Conservation (phyloP, 441 rosid genomes). For the Pelargonium fulgidum region DNA sequence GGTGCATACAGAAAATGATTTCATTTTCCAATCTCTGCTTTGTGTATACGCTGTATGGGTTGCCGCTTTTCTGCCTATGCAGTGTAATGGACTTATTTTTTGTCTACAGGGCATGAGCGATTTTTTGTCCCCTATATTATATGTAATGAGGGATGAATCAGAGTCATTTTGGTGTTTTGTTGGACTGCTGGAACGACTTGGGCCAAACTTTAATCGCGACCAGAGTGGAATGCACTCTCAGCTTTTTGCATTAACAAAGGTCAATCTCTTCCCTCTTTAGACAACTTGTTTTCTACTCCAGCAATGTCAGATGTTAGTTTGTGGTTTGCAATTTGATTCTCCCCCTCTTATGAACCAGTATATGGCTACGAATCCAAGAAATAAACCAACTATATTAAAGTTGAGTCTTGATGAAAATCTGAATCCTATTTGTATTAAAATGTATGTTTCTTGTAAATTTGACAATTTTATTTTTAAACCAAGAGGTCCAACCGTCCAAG, state of each 20-base stretch:
- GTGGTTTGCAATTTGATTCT: neutral
- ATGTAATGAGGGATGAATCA: constrained; percentile 81
- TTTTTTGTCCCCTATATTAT: constrained; percentile 81
- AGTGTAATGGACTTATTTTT: neutral
- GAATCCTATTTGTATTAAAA: neutral
- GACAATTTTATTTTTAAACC: neutral
- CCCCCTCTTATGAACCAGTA: neutral
- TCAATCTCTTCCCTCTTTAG: constrained; percentile 22
- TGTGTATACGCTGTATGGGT: neutral
- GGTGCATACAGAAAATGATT: neutral
- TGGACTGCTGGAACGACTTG: constrained; percentile 87
- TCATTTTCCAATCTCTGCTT: constrained; percentile 4
- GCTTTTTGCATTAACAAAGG: constrained; percentile 94
- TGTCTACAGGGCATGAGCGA: constrained; percentile 91
- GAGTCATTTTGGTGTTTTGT: constrained; percentile 98
- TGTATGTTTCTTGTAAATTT: neutral
- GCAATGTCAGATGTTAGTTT: neutral
- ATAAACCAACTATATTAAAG: neutral
- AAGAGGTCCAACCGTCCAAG: too few species aligned
- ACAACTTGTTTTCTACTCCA: neutral
- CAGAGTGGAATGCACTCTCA: constrained; percentile 98
- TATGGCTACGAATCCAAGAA: neutral
- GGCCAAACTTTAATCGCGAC: constrained; percentile 95
- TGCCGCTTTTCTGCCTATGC: neutral
- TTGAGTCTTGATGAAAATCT: neutral